Conservation (phyloP, 495 filamentous ascomycete genomes). For the Lepraria neglecta region DNA sequence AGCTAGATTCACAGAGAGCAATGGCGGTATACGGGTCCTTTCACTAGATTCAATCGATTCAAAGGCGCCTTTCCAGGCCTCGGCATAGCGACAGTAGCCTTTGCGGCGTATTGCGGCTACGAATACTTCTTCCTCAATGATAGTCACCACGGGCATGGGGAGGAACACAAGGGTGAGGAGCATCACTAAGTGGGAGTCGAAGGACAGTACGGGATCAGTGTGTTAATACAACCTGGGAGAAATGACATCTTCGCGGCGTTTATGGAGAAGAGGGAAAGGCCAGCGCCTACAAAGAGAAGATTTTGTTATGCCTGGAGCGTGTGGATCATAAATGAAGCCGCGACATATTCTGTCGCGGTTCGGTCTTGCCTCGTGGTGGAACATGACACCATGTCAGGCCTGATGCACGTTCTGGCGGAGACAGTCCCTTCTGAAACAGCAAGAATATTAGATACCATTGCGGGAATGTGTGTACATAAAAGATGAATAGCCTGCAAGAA, state of each 20-base stretch:
- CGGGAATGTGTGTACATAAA: not conserved
- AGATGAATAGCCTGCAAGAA: too few species aligned
- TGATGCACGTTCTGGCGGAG: not conserved
- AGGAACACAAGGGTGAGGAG: conserved; percentile 34
- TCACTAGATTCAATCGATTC: conserved; percentile 84
- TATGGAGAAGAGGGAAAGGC: not conserved
- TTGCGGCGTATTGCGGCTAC: conserved; percentile 79
- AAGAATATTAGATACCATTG: not conserved
- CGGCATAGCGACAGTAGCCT: conserved; percentile 85
- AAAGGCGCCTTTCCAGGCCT: conserved; percentile 78
- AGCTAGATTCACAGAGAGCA: conserved; percentile 59
- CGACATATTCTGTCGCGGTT: not conserved
- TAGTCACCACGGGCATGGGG: conserved; percentile 56
- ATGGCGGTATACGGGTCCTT: conserved; percentile 89
- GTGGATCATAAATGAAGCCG: not conserved
- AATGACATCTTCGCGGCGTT: not conserved
- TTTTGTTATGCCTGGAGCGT: not conserved
- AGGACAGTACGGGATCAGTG: not conserved
- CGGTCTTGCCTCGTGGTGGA: too few species aligned
- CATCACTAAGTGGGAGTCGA: conserved; percentile 18
- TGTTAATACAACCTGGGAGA: not conserved
- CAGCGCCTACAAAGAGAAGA: not conserved
- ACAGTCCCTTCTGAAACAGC: not conserved
- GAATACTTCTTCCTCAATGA: conserved; percentile 81
- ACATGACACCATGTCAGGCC: too few species aligned